Conservation (phyloP, 2,329 filamentous ascomycete genomes). For the Aspergillus fijiensis region DNA sequence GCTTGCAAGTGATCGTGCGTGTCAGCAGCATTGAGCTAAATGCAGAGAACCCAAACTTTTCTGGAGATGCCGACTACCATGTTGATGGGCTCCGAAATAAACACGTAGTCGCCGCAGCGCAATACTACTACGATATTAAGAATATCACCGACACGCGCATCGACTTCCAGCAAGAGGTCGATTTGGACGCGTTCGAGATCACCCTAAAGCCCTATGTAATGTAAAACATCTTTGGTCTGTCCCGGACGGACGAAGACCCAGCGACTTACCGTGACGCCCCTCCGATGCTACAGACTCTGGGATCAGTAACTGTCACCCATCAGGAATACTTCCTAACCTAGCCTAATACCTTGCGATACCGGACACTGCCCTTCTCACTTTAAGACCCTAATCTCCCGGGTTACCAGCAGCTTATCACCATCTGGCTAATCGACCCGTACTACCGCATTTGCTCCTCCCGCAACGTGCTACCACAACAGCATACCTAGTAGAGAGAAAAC, state of each 20-base stretch:
- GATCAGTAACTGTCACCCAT: conserved; percentile 6
- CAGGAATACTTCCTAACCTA: conserved; percentile 13
- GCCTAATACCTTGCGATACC: conserved; percentile 11
- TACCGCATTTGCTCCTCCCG: conserved; percentile 17
- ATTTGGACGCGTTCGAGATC: not conserved
- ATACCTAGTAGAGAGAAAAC: conserved; percentile 4
- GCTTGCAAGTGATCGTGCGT: conserved; percentile 15
- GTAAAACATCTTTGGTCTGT: not conserved
- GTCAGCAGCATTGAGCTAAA: conserved; percentile 13
- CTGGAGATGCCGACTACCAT: conserved; percentile 13
- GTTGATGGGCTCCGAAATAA: conserved; percentile 11
- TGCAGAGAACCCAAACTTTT: conserved; percentile 7
- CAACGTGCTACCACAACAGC: conserved; percentile 15
- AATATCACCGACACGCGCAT: no score
- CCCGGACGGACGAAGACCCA: not conserved
- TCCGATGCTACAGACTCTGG: conserved; percentile 9
- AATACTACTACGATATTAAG: no score
- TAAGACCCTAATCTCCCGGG: conserved; percentile 9
- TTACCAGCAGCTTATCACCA: conserved; percentile 9
- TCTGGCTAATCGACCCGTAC: conserved; percentile 14
- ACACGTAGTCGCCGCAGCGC: not conserved
- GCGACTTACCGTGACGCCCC: no score
- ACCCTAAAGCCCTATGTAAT: not conserved
- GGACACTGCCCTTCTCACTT: conserved; percentile 10
- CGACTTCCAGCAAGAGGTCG: conserved; percentile 4